A percentile compares a stretch with the other conserved stretches of the same genome.
These are phyloP conservation scores for Vitis hybrid DNA, from an alignment of 177 flowering plant species.

Conservation along the genomic window DNA sequence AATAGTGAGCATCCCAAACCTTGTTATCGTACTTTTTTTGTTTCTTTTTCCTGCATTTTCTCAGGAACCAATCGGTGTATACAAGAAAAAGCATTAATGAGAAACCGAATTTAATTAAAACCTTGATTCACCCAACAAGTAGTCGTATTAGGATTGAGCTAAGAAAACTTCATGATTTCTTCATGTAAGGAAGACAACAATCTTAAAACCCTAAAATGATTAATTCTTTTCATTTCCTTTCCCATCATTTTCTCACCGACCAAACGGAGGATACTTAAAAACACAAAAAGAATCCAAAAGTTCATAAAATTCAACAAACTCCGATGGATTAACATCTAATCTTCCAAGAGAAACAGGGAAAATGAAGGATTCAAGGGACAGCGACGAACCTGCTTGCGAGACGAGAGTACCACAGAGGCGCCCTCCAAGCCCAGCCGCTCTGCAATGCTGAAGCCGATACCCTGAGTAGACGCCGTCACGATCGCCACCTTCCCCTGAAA, in stretches of 20 bases:
- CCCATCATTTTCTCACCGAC: not conserved
- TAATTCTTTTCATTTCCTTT: no score
- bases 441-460: conserved; percentile 85
- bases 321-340: not conserved
- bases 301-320: not conserved
- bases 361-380: not conserved
- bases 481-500: conserved; percentile 85
- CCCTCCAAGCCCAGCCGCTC: conserved; percentile 91
- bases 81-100: no score
- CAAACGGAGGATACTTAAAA: not conserved
- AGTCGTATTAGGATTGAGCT: no score
- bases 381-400: conserved; percentile 71
- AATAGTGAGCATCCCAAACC: no score
- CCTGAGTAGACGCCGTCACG: conserved; percentile 94
- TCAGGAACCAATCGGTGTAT: not conserved
- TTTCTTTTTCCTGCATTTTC: not conserved
- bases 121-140: no score
- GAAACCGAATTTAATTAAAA: no score
- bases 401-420: conserved; percentile 87
- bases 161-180: no score
- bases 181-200: no score
- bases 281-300: not conserved
- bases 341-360: not conserved
- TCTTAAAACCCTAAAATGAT: no score
- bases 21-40: not conserved